Conservation (phyloP, 192 early-diverging fungal species). For the Paraglomus brasilianum region DNA sequence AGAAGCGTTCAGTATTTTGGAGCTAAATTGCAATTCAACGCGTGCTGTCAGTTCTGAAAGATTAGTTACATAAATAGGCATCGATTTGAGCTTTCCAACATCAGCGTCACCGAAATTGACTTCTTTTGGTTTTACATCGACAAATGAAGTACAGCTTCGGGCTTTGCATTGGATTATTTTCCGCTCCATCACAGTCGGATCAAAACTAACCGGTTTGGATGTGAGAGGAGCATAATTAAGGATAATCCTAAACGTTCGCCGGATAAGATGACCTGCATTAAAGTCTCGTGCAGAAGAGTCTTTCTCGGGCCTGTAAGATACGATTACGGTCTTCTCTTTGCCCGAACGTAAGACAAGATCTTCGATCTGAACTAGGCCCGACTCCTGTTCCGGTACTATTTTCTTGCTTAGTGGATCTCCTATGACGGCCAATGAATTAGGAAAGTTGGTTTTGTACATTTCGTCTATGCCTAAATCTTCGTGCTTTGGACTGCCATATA, state of each 20-base stretch:
- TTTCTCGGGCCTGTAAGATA: slow-evolving; percentile 73
- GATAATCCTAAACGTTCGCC: slow-evolving; percentile 71
- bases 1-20: slow-evolving; percentile 87
- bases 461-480: slow-evolving; percentile 17
- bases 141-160: slow-evolving; percentile 88
- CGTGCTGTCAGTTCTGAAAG: slow-evolving; percentile 80
- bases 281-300: slow-evolving; percentile 63
- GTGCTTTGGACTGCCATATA: not conserved
- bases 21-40: slow-evolving; percentile 84
- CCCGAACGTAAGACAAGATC: slow-evolving; percentile 85
- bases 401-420: not conserved
- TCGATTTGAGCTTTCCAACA: slow-evolving; percentile 88
- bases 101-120: slow-evolving; percentile 96
- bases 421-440: not conserved
- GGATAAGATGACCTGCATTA: slow-evolving; percentile 68
- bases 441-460: not conserved
- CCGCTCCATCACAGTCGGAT: slow-evolving; percentile 41
- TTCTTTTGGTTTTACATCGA: slow-evolving; percentile 78
- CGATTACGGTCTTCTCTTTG: slow-evolving; percentile 73
- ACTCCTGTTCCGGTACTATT: not conserved
- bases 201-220: slow-evolving; percentile 29
- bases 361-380: slow-evolving; percentile 65
- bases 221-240: slow-evolving; percentile 53
- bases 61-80: slow-evolving; percentile 80
- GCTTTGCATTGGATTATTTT: slow-evolving; percentile 90